A percentile compares a stretch with the other conserved stretches of the same genome.
phyloP scores from a whole-genome alignment of 192 early-diverging fungal genomes.

The Backusella tuberculispora region DNA sequence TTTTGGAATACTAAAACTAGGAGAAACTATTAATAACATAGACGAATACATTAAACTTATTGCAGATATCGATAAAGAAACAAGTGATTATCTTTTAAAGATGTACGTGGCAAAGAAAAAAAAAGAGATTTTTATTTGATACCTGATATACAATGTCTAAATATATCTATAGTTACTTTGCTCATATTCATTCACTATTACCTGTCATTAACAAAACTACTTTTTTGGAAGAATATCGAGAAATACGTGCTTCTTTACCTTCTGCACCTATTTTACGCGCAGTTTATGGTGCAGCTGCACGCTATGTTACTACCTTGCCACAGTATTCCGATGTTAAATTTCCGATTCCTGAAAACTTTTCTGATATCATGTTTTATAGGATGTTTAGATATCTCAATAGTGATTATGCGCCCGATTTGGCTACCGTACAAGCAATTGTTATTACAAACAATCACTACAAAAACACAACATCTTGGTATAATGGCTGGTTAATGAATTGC shows the following conservation, averaged over 20 bases:
- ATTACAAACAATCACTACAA: constrained; percentile 35
- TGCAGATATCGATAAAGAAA: constrained; percentile 26
- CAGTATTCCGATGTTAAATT: neutral
- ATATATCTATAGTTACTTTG: constrained; percentile 53
- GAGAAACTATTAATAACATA: constrained; percentile 12
- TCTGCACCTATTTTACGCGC: constrained; percentile 35
- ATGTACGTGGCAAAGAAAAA: constrained; percentile 21
- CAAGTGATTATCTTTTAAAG: constrained; percentile 34
- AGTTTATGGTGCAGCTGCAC: constrained; percentile 38
- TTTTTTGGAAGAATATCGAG: constrained; percentile 54
- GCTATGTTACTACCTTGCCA: constrained; percentile 32
- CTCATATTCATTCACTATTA: constrained; percentile 68
- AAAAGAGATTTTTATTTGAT: neutral
- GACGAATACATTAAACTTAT: constrained; percentile 32
- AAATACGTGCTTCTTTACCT: constrained; percentile 24
- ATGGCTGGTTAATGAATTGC: constrained; percentile 36
- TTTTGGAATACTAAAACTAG: neutral
- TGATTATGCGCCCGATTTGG: constrained; percentile 25
- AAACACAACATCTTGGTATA: constrained; percentile 25
- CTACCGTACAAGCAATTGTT: constrained; percentile 35
- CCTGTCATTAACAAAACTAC: constrained; percentile 68
- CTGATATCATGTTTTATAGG: constrained; percentile 19
- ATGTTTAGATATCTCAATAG: constrained; percentile 14
- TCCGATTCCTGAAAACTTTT: neutral
- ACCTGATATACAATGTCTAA: neutral